Conservation (phyloP, 2,329 filamentous ascomycete species). For the Fusarium sp. region DNA sequence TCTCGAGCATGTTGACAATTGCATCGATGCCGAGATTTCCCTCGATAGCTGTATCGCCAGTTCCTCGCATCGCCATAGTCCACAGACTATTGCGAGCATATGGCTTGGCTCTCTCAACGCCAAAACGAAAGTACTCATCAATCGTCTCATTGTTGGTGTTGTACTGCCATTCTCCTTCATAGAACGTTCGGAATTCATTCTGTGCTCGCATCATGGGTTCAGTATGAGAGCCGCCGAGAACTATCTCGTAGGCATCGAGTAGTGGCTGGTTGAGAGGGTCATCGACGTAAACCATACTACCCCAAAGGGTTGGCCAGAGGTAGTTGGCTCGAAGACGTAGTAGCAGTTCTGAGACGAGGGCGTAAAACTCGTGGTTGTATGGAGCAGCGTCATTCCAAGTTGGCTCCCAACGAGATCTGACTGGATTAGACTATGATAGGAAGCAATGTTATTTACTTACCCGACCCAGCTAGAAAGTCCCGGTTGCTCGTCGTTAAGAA, state of each 20-base stretch:
- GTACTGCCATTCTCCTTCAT: constrained; percentile 74
- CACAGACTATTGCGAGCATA: constrained; percentile 73
- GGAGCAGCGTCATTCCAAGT: constrained; percentile 61
- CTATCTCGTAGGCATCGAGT: constrained; percentile 78
- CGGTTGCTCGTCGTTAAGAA: constrained; percentile 65
- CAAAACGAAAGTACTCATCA: constrained; percentile 74
- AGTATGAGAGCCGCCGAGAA: constrained; percentile 78
- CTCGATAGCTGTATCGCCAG: constrained; percentile 71
- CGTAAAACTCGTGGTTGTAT: constrained; percentile 72
- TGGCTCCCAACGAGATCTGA: constrained; percentile 54
- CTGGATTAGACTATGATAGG: accelerated
- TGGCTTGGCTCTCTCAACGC: constrained; percentile 70
- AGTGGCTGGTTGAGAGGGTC: constrained; percentile 75
- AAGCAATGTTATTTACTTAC: background rate
- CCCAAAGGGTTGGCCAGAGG: constrained; percentile 79
- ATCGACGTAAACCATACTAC: constrained; percentile 77
- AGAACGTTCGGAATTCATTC: constrained; percentile 65
- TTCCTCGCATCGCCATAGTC: constrained; percentile 77
- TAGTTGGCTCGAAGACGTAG: constrained; percentile 78
- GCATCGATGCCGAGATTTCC: constrained; percentile 57
- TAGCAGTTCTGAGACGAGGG: constrained; percentile 75
- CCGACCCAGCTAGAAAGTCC: constrained; percentile 63
- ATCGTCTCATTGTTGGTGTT: constrained; percentile 76
- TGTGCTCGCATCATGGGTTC: constrained; percentile 75
- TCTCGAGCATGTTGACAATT: constrained; percentile 52